A percentile compares a stretch with the other conserved stretches of the same genome.
These are phyloP conservation scores for Ogataea parapolymorpha DNA, from an alignment of 805 yeast genomes.

Conservation along the genomic window DNA sequence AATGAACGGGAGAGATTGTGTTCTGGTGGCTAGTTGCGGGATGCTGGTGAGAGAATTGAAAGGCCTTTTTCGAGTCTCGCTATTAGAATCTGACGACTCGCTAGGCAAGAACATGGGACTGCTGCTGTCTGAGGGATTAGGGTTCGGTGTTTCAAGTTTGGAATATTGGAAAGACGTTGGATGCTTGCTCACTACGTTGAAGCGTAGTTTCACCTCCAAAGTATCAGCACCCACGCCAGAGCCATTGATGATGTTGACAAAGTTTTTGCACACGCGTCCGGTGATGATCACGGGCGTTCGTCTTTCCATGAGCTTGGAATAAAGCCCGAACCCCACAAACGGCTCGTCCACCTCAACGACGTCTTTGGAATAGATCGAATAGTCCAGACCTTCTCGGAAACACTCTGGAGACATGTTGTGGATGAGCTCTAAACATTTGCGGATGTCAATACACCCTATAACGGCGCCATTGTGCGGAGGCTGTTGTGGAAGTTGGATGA, in stretches of 20 bases:
- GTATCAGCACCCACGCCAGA: slow-evolving; percentile 39
- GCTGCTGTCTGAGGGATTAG: slow-evolving; percentile 1
- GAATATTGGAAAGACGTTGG: neutral
- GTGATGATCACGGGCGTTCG: slow-evolving; percentile 41
- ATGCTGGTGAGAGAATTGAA: slow-evolving; percentile 9
- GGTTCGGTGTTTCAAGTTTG: neutral
- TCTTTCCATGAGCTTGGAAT: slow-evolving; percentile 31
- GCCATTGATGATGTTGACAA: slow-evolving; percentile 43
- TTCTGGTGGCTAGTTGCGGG: slow-evolving; percentile 33
- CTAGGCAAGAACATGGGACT: slow-evolving; percentile 4
- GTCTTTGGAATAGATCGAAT: slow-evolving; percentile 46
- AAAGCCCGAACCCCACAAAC: slow-evolving; percentile 44
- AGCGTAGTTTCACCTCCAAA: slow-evolving; percentile 52
- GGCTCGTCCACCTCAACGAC: slow-evolving; percentile 52
- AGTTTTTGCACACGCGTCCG: slow-evolving; percentile 55
- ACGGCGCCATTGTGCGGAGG: slow-evolving; percentile 40
- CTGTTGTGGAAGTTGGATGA: slow-evolving; percentile 41
- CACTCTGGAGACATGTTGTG: slow-evolving; percentile 46
- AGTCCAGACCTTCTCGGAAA: slow-evolving; percentile 39
- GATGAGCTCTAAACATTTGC: slow-evolving; percentile 43
- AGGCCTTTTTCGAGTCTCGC: slow-evolving; percentile 4
- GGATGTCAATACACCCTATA: slow-evolving; percentile 40
- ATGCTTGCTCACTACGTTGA: slow-evolving; percentile 31
- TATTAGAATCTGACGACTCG: neutral
- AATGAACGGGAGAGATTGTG: slow-evolving; percentile 35